These are phyloP conservation scores for Gnomoniopsis sp. DNA, from an alignment of 2,329 filamentous ascomycete species.

Conservation along the genomic window DNA sequence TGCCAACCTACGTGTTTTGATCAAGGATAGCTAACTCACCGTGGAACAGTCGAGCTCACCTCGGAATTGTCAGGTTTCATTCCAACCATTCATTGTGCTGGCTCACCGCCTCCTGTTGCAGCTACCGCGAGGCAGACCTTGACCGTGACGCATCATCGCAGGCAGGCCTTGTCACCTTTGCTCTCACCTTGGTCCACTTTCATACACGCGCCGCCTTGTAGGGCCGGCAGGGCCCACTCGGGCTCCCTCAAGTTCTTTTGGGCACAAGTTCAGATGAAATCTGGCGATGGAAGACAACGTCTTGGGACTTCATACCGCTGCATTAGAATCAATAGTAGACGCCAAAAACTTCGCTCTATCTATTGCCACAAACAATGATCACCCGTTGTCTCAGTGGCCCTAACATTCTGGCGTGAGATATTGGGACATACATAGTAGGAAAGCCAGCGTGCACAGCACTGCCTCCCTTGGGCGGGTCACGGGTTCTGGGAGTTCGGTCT, in stretches of 20 bases:
- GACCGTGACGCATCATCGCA: slow-evolving; percentile 14
- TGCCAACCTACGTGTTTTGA: neutral
- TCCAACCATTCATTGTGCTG: neutral
- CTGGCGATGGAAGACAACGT: neutral
- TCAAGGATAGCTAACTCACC: neutral
- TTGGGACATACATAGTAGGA: no score
- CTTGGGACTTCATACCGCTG: neutral
- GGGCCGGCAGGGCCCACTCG: neutral
- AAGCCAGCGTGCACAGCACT: no score
- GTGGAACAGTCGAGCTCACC: slow-evolving; percentile 3
- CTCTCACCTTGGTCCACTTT: slow-evolving; percentile 17
- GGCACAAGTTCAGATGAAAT: neutral
- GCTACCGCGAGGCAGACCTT: slow-evolving; percentile 3
- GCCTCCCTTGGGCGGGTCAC: no score
- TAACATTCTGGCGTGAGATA: neutral
- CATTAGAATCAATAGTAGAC: no score
- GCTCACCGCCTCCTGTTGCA: slow-evolving; percentile 16
- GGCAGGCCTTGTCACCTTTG: slow-evolving; percentile 16
- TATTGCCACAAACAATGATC: neutral
- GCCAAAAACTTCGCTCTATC: no score
- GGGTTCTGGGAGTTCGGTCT: no score
- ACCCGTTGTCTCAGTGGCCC: neutral
- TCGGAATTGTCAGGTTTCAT: neutral
- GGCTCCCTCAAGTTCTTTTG: neutral
- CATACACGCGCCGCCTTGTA: slow-evolving; percentile 6